These are phyloP conservation scores for Aspergillus mulundensis DNA, from an alignment of 495 filamentous ascomycete genomes.

Conservation along the genomic window DNA sequence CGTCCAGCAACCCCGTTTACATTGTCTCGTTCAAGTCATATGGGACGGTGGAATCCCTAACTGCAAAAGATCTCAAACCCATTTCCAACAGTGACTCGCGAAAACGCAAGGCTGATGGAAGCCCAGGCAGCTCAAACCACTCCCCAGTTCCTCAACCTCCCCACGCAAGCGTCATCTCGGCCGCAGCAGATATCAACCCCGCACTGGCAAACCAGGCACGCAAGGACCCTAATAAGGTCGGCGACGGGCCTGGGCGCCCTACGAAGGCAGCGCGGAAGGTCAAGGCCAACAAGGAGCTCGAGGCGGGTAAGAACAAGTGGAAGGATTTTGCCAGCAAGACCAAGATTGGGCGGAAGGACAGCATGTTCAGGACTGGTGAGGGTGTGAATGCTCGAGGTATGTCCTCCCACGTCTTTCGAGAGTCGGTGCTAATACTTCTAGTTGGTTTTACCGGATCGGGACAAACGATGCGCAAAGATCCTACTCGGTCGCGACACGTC, in stretches of 20 bases:
- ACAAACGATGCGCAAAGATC: constrained; percentile 89
- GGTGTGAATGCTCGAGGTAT: constrained; percentile 80
- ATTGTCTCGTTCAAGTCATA: constrained; percentile 92
- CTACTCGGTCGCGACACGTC: constrained; percentile 74
- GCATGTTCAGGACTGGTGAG: constrained; percentile 93
- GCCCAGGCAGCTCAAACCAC: constrained; percentile 49
- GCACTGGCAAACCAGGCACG: constrained; percentile 67
- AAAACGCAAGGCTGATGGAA: constrained; percentile 89
- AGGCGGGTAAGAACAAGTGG: constrained; percentile 90
- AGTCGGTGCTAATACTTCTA: constrained; percentile 27
- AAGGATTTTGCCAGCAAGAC: constrained; percentile 83
- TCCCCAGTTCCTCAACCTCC: constrained; percentile 38
- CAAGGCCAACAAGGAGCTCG: constrained; percentile 84
- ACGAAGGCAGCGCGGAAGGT: constrained; percentile 73
- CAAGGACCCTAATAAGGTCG: constrained; percentile 60
- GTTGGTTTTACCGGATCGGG: constrained; percentile 96
- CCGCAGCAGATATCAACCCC: constrained; percentile 80
- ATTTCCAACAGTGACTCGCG: constrained; percentile 60
- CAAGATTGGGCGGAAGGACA: constrained; percentile 86
- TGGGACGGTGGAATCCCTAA: constrained; percentile 73
- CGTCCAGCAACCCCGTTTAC: constrained; percentile 81
- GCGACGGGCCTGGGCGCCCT: constrained; percentile 61
- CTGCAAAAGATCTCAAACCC: constrained; percentile 79
- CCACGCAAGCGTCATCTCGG: constrained; percentile 71
- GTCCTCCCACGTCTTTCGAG: background rate